Evolutionary conservation across 106 monocot species (phyloP).

Genomic region (Allium fistulosum): DNA sequence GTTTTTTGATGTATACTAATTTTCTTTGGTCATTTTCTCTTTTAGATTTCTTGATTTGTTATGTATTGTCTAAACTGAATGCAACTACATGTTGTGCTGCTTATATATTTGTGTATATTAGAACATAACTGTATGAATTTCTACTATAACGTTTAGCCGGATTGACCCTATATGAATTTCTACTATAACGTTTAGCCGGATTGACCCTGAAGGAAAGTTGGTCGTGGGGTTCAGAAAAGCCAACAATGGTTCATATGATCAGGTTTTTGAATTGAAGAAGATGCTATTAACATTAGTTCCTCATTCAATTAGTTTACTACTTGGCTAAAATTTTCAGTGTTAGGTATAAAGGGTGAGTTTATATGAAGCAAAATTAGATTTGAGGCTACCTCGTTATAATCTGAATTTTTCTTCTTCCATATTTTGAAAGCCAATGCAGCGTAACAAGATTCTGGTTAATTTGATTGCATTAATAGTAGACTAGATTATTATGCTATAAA

Average conservation of each 20-base stretch:
- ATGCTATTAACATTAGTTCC: too few species aligned
- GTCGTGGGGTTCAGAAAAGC: conserved; percentile 97
- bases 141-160: conserved; percentile 92
- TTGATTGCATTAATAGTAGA: too few species aligned
- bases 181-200: conserved; percentile 94
- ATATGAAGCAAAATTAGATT: background rate
- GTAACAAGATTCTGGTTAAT: too few species aligned
- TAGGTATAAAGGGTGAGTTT: background rate
- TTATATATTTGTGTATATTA: background rate
- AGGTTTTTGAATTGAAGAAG: background rate
- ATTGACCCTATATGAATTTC: conserved; percentile 48
- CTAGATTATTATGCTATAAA: too few species aligned
- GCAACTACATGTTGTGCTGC: background rate
- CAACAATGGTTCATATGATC: conserved; percentile 26
- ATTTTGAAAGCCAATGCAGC: too few species aligned
- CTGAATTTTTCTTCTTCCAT: too few species aligned
- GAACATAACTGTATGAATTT: background rate
- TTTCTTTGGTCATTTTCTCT: background rate
- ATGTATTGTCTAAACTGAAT: background rate
- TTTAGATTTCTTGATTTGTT: background rate
- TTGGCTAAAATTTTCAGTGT: too few species aligned
- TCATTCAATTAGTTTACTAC: too few species aligned
- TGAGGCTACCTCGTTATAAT: too few species aligned
- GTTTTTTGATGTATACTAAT: too few species aligned
- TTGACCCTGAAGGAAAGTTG: conserved; percentile 93